phyloP scores from a whole-genome alignment of 495 filamentous ascomycete species.

The Parmelia sp. region DNA sequence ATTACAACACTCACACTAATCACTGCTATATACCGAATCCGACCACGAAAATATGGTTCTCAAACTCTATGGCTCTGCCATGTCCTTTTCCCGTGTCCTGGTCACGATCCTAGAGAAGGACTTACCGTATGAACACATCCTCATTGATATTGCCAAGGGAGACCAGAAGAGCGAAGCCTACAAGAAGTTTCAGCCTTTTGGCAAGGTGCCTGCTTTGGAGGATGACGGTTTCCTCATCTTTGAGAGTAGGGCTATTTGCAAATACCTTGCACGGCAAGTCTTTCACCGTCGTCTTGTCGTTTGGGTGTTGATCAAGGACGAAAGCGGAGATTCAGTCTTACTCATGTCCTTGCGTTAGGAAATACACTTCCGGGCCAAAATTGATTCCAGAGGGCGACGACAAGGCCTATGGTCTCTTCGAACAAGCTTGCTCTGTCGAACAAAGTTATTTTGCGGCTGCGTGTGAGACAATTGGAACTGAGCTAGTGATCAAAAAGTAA shows the following conservation, averaged over 20 bases:
- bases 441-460: slow-evolving; percentile 24
- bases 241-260: slow-evolving; percentile 31
- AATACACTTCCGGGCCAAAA: slow-evolving; percentile 21
- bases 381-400: slow-evolving; percentile 26
- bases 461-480: slow-evolving; percentile 21
- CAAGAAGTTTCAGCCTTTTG: slow-evolving; percentile 28
- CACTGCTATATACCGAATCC: not conserved
- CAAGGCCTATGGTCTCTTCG: slow-evolving; percentile 27
- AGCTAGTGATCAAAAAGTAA: slow-evolving; percentile 27
- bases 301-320: not conserved
- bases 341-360: slow-evolving; percentile 15
- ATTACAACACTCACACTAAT: not conserved
- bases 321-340: slow-evolving; percentile 9
- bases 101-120: slow-evolving; percentile 20
- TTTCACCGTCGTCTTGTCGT: not conserved
- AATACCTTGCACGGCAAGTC: slow-evolving; percentile 28
- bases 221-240: slow-evolving; percentile 31
- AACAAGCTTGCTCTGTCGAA: slow-evolving; percentile 30
- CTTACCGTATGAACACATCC: slow-evolving; percentile 20
- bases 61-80: slow-evolving; percentile 26
- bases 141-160: slow-evolving; percentile 19
- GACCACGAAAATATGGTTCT: slow-evolving; percentile 28
- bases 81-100: slow-evolving; percentile 25
- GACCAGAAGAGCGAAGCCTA: slow-evolving; percentile 23
- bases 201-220: slow-evolving; percentile 28